phyloP scores from a whole-genome alignment of 2,329 filamentous ascomycete genomes.

The Aspergillus ruber region DNA sequence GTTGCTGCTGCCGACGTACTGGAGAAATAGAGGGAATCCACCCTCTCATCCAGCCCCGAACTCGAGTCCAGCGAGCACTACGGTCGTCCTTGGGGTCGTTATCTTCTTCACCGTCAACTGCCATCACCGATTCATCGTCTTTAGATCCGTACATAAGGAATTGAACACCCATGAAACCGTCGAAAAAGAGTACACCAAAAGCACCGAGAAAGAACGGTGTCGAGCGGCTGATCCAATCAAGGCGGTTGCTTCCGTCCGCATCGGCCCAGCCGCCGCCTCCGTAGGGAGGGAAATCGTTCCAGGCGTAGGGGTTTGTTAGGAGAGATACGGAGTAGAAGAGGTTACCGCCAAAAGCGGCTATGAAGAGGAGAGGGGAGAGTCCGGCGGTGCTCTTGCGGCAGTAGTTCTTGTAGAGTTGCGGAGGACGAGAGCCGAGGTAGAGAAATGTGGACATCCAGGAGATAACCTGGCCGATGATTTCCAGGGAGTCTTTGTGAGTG shows the following conservation, averaged over 20 bases:
- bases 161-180: constrained; percentile 57
- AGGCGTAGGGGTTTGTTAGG: constrained; percentile 58
- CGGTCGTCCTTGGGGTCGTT: constrained; percentile 38
- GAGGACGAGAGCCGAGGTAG: constrained; percentile 55
- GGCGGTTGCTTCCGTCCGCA: constrained; percentile 47
- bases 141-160: constrained; percentile 54
- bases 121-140: constrained; percentile 39
- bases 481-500: constrained; percentile 21
- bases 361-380: constrained; percentile 57
- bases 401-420: constrained; percentile 62
- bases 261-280: constrained; percentile 57
- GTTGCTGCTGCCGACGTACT: constrained; percentile 10
- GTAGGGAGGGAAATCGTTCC: constrained; percentile 51
- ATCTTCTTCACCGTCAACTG: constrained; percentile 21
- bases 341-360: constrained; percentile 62
- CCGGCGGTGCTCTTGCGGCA: constrained; percentile 57
- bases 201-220: constrained; percentile 61
- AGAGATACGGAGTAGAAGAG: constrained; percentile 60
- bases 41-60: constrained; percentile 60
- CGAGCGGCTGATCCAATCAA: constrained; percentile 53
- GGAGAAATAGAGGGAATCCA: constrained; percentile 53
- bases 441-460: constrained; percentile 53
- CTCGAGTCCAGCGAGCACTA: constrained; percentile 46
- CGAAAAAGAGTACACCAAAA: constrained; percentile 57
- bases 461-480: constrained; percentile 45